Conservation (phyloP, 768 basidiomycete species). For the Russula lepida region DNA sequence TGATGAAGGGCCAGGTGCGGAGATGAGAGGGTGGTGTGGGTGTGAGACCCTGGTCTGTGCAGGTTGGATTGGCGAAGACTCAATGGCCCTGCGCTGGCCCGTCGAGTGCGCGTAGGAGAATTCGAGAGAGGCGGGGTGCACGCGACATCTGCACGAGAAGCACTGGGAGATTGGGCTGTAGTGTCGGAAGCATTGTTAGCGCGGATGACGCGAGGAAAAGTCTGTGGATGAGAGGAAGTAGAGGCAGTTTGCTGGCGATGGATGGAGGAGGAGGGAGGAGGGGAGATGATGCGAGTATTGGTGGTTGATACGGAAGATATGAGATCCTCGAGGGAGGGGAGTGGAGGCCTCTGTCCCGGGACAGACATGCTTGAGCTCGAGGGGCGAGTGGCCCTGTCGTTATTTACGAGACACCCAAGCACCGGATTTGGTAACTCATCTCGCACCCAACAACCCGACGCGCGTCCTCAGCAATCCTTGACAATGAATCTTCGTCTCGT, state of each 20-base stretch:
- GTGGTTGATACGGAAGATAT: slow-evolving; percentile 43
- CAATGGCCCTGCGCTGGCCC: slow-evolving; percentile 32
- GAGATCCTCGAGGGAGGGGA: slow-evolving; percentile 53
- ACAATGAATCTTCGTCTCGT: slow-evolving; percentile 42
- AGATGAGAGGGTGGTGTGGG: slow-evolving; percentile 23
- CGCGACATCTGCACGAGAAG: slow-evolving; percentile 31
- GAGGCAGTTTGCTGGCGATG: slow-evolving; percentile 34
- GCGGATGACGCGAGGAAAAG: slow-evolving; percentile 68
- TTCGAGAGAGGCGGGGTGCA: slow-evolving; percentile 37
- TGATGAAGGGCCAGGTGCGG: slow-evolving; percentile 27
- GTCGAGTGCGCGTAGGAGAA: slow-evolving; percentile 42
- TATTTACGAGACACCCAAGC: not conserved
- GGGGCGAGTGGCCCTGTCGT: slow-evolving; percentile 42
- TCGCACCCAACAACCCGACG: not conserved
- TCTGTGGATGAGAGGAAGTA: slow-evolving; percentile 32
- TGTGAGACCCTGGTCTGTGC: slow-evolving; percentile 22
- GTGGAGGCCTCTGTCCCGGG: slow-evolving; percentile 42
- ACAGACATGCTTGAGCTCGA: slow-evolving; percentile 64
- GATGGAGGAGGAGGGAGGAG: slow-evolving; percentile 39
- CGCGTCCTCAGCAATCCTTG: too few species aligned
- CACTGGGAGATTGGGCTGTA: slow-evolving; percentile 15
- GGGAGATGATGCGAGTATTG: slow-evolving; percentile 38
- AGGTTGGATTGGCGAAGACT: slow-evolving; percentile 11
- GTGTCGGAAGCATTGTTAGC: slow-evolving; percentile 36
- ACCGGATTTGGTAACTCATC: not conserved